phyloP scores from a whole-genome alignment of 257 asterid genomes.

The Fraxinus anomala region DNA sequence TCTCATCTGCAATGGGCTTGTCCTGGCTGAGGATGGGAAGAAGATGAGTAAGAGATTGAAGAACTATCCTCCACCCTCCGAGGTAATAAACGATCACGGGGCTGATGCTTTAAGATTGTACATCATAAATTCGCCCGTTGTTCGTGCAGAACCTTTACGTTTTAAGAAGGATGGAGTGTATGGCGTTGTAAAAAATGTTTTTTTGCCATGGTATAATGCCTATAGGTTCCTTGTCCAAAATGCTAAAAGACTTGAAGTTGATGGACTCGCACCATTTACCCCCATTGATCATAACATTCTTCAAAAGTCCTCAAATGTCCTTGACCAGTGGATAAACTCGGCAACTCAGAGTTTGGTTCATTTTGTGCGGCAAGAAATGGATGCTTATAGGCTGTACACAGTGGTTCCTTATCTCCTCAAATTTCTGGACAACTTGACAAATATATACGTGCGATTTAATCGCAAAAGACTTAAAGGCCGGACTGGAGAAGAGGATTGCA shows the following conservation, averaged over 20 bases:
- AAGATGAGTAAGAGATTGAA: slow-evolving; percentile 95
- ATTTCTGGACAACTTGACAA: slow-evolving; percentile 88
- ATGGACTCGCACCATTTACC: slow-evolving; percentile 73
- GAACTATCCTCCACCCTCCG: slow-evolving; percentile 94
- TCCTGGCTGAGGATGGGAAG: slow-evolving; percentile 96
- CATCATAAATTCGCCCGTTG: slow-evolving; percentile 96
- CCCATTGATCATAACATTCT: slow-evolving; percentile 71
- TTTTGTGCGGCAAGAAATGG: slow-evolving; percentile 95
- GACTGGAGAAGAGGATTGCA: slow-evolving; percentile 86
- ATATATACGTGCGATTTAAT: slow-evolving; percentile 89
- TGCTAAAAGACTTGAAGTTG: slow-evolving; percentile 90
- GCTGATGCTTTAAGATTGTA: slow-evolving; percentile 94
- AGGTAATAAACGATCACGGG: slow-evolving; percentile 90
- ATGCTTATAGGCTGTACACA: slow-evolving; percentile 89
- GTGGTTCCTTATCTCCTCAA: slow-evolving; percentile 91
- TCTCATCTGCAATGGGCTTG: slow-evolving; percentile 98
- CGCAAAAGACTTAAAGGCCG: slow-evolving; percentile 97
- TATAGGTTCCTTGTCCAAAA: slow-evolving; percentile 96
- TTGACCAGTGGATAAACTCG: slow-evolving; percentile 94
- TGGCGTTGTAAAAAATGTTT: slow-evolving; percentile 87
- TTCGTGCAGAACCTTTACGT: slow-evolving; percentile 97
- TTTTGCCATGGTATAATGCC: slow-evolving; percentile 98
- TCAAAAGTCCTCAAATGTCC: slow-evolving; percentile 79
- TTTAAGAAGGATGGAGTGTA: slow-evolving; percentile 92
- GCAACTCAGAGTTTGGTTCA: slow-evolving; percentile 94